Evolutionary conservation across 495 filamentous ascomycete genomes (phyloP).

Genomic region (Tetracladium setigerum): DNA sequence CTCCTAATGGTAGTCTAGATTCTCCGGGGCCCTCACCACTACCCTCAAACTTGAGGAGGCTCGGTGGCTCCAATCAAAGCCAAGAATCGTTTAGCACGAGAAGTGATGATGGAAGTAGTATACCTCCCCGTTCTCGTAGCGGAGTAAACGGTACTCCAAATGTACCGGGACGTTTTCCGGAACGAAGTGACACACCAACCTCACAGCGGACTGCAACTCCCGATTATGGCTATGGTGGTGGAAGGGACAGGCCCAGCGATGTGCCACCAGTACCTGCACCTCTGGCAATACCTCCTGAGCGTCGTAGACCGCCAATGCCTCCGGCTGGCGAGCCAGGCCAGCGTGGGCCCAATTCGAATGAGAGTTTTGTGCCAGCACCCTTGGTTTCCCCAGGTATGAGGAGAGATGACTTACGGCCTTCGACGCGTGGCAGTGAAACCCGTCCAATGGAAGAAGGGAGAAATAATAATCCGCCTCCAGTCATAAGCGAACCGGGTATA

Average conservation of each 20-base stretch:
- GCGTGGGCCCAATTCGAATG: conserved; percentile 7
- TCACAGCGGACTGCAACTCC: conserved; percentile 16
- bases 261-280: conserved; percentile 26
- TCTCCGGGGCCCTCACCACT: conserved; percentile 28
- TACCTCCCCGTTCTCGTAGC: conserved; percentile 41
- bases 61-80: conserved; percentile 43
- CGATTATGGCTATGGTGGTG: conserved; percentile 10
- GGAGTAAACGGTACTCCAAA: conserved; percentile 31
- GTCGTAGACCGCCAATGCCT: conserved; percentile 47
- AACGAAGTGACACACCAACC: conserved; percentile 19
- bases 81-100: conserved; percentile 47
- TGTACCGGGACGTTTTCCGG: conserved; percentile 26
- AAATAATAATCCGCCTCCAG: too few species aligned
- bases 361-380: conserved; percentile 43
- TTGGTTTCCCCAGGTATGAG: conserved; percentile 41
- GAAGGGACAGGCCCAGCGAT: conserved; percentile 25
- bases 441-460: too few species aligned
- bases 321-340: conserved; percentile 19
- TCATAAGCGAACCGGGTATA: too few species aligned
- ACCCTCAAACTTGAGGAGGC: conserved; percentile 35
- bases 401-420: conserved; percentile 35
- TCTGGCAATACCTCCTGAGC: conserved; percentile 38
- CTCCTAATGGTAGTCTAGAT: conserved; percentile 38
- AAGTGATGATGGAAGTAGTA: conserved; percentile 35
- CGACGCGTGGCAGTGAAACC: conserved; percentile 35